Evolutionary conservation across 768 basidiomycete genomes (phyloP).

Genomic region (Lentinula lateritia): DNA sequence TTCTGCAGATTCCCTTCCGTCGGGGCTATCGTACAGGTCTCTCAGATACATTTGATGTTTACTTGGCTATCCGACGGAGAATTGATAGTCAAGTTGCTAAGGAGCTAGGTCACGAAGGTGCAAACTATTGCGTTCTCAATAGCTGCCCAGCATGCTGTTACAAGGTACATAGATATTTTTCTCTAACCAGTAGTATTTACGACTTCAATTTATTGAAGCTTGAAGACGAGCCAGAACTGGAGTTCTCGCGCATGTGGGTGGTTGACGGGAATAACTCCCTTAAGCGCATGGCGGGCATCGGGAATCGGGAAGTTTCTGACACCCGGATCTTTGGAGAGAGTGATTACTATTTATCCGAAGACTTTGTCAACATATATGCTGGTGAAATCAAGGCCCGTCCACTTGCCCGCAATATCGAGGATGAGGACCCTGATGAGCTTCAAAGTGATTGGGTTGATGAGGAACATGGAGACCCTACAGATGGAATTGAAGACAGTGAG

Average conservation of each 20-base stretch:
- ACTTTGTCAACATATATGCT: slow-evolving; percentile 22
- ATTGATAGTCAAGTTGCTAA: slow-evolving; percentile 10
- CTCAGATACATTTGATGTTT: slow-evolving; percentile 21
- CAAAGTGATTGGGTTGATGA: slow-evolving; percentile 7
- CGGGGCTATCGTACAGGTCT: slow-evolving; percentile 14
- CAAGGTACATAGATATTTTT: slow-evolving; percentile 9
- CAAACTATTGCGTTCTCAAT: slow-evolving; percentile 18
- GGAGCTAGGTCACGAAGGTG: slow-evolving; percentile 9
- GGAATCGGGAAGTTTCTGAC: slow-evolving; percentile 4
- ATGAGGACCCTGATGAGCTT: slow-evolving; percentile 9
- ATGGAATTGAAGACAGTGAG: background rate
- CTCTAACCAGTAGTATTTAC: background rate
- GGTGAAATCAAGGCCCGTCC: slow-evolving; percentile 19
- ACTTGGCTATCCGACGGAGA: slow-evolving; percentile 13
- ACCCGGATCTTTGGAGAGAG: slow-evolving; percentile 10
- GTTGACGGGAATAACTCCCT: no score
- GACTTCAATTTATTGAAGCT: background rate
- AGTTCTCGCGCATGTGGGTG: slow-evolving; percentile 11
- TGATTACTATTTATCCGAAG: slow-evolving; percentile 6
- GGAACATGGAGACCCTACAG: background rate
- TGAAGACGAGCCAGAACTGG: background rate
- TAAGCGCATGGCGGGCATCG: background rate
- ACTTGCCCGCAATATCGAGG: background rate
- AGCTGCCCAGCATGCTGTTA: slow-evolving; percentile 1
- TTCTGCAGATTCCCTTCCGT: slow-evolving; percentile 16